Base-by-base conservation (phyloP, 1,284 basidiomycete genomes). In the Irpex sp. region DNA sequence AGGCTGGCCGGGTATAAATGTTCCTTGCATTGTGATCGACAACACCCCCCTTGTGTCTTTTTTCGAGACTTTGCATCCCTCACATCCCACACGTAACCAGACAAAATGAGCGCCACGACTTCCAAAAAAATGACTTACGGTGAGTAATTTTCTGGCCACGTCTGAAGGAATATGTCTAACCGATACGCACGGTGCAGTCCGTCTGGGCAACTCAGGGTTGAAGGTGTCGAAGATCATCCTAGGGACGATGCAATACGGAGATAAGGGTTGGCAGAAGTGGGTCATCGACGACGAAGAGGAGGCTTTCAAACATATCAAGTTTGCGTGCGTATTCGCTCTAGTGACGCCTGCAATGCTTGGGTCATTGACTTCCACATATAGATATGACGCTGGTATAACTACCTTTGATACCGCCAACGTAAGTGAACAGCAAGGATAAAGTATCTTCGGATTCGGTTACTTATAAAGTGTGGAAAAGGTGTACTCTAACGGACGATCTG, bases 351-450 rank as follows among this genome's bases (percentile, higher is more conserved):
- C 26, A 26, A 26, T 26, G 26, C 26, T 26, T 26, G 26, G 26
- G 26, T 26, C 26, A 26, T 26, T 26, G 26, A 26, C 26, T 26
- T 26, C 3, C 26, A 26, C 26, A 26, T 26, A 26, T 26, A 65
- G 64, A 7, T 65, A 65, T 31, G 61, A 65, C 15, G 34, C 51
- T n/a, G 82, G 83, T 4, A 83, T 84, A 66, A 76, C 81, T 72
- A 82, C 81, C 0, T 83, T 82, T 63, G 82, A 84, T 67, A 82
- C 82, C 0, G 82, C 82, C 44, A 77, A 83, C 66, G 80, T 77
- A 48, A 51, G 68, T 63, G 4, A 2, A n/a, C 17, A n/a, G 26
- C 26, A 26, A 26, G 26, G 26, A 26, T 11, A 34, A 21, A 2
- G 26, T 26, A 26, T 26, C 26, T 26, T 26, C 21, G 26, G 26